phyloP scores from a whole-genome alignment of 441 rosid genomes.

The Erodium moschatum region DNA sequence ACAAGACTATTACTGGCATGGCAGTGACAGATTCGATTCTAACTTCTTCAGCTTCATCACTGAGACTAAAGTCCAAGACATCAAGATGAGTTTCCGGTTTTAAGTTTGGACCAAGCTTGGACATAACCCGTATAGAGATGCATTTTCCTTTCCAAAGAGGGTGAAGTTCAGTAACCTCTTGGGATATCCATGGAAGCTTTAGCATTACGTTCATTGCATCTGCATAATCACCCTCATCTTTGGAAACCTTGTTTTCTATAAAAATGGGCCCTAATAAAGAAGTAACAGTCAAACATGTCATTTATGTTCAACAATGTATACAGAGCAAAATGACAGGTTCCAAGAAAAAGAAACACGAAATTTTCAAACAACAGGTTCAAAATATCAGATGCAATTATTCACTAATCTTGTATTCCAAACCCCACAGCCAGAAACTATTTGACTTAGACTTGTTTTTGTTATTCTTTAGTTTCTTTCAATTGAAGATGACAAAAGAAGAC shows the following conservation, averaged over 20 bases:
- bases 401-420: slow-evolving; percentile 1
- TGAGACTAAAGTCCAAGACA: slow-evolving; percentile 59
- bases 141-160: slow-evolving; percentile 54
- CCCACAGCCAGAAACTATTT: not conserved
- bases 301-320: not conserved
- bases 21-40: slow-evolving; percentile 62
- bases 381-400: not conserved
- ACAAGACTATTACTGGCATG: slow-evolving; percentile 59
- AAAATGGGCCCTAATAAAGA: slow-evolving; percentile 33
- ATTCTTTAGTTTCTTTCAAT: not conserved
- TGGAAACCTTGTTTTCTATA: slow-evolving; percentile 38
- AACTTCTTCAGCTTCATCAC: slow-evolving; percentile 74
- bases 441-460: slow-evolving; percentile 1
- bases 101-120: slow-evolving; percentile 55
- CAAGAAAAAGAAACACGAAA: slow-evolving; percentile 1
- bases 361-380: not conserved
- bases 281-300: slow-evolving; percentile 11
- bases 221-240: slow-evolving; percentile 31
- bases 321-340: not conserved
- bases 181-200: slow-evolving; percentile 75
- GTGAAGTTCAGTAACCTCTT: slow-evolving; percentile 35
- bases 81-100: slow-evolving; percentile 41
- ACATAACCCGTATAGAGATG: slow-evolving; percentile 53
- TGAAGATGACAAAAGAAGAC: slow-evolving; percentile 3
- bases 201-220: slow-evolving; percentile 43